Evolutionary conservation across 192 early-diverging fungal genomes (phyloP), one percentile per base, ranked within the genome.

Genomic region (Pilobolus umbonatus): DNA sequence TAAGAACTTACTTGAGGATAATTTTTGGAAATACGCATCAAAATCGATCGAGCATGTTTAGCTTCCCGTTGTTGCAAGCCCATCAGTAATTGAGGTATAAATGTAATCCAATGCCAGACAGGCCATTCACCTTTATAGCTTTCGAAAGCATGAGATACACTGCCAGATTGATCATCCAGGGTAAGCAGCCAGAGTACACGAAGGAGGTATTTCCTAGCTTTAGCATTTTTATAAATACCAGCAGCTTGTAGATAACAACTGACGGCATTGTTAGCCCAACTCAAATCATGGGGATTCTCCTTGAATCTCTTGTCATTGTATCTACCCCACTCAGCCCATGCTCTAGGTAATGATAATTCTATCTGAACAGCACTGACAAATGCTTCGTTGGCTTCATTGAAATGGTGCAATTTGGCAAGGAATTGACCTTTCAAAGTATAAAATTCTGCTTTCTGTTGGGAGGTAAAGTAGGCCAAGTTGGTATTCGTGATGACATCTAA

Each of bases 401-500:
- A 85, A 36, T 91, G 77, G 43, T 79, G 82, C 42, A 98, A 74
- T 67, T 96, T 94, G 19, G 93, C 81, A 26, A 96, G 66, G 80
- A 99, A 98, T 75, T 88, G 85, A 14, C 93, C 98, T 76, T 96
- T 95, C 54, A 99, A 79, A 31, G 94, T 89, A 61, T 91, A 96
- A 71, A 99, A 99, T 66, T 99, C 98, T 14, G 98, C 93, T 69
- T 92, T 95, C 73, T 99, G 98, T 17, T 80, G 75, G 5, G 73
- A 71, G 34, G 80, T 88, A 73, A 99, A 99, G 74, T 96, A 99
- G 55, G 91, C 79, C 62, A 99, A 73, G 62, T 99, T 99, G 19
- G 98, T 99, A 71, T 98, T 98, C 77, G 94, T 97, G 75, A 99
- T 97, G 7, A 98, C 94, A 60, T 99, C 96, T 28, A 99, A 72